Percentiles rank a stretch among this genome's conserved stretches.
phyloP scores from a whole-genome alignment of 2,329 filamentous ascomycete species.

The Elsinoe ampelina region DNA sequence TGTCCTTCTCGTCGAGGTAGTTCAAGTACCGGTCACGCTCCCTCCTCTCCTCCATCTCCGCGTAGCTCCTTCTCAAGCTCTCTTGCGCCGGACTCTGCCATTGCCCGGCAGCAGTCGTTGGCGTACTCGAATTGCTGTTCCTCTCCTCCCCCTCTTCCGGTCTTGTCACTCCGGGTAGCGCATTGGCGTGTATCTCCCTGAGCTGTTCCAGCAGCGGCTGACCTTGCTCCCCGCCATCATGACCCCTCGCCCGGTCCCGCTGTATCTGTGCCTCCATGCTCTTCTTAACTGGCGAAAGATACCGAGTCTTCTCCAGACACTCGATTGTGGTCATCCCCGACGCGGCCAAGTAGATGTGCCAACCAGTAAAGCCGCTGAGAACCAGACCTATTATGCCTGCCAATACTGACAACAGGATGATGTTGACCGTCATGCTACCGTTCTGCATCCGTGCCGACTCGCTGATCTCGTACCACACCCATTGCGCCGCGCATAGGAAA shows the following conservation, averaged over 20 bases:
- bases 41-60: constrained; percentile 52
- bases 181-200: constrained; percentile 72
- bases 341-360: constrained; percentile 77
- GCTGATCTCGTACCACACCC: constrained; percentile 79
- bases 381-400: constrained; percentile 87
- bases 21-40: constrained; percentile 61
- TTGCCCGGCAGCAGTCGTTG: constrained; percentile 19
- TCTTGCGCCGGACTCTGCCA: constrained; percentile 35
- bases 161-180: constrained; percentile 67
- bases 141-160: constrained; percentile 68
- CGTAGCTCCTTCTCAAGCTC: constrained; percentile 37
- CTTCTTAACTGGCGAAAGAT: constrained; percentile 69
- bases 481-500: constrained; percentile 66
- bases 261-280: constrained; percentile 56
- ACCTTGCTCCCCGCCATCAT: constrained; percentile 17
- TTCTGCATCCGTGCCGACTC: constrained; percentile 62
- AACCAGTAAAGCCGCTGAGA: constrained; percentile 76
- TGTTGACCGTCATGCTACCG: constrained; percentile 72
- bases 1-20: constrained; percentile 86
- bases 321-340: constrained; percentile 90
- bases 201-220: constrained; percentile 56
- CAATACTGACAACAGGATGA: constrained; percentile 76
- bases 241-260: constrained; percentile 18
- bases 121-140: constrained; percentile 16
- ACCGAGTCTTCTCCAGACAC: constrained; percentile 89